Conservation (phyloP, 1,284 basidiomycete species). For the Mycosarcoma mackinlayi region DNA sequence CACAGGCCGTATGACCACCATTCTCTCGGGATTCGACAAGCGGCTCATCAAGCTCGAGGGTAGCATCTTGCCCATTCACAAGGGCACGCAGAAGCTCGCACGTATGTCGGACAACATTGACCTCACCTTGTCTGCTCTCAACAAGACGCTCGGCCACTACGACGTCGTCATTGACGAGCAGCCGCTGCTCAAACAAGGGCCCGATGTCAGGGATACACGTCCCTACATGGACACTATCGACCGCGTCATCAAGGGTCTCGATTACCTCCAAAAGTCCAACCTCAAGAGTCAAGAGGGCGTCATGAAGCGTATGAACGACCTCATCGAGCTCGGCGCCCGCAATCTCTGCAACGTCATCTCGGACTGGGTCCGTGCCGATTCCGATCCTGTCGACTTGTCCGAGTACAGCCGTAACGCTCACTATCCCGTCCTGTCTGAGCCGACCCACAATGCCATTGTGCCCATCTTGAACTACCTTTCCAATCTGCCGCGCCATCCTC, state of each 20-base stretch:
- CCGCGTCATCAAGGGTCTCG: slow-evolving; percentile 58
- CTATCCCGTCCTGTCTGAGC: slow-evolving; percentile 45
- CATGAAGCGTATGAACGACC: slow-evolving; percentile 59
- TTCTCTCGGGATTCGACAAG: slow-evolving; percentile 69
- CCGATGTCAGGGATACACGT: slow-evolving; percentile 54
- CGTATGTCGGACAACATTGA: slow-evolving; percentile 63
- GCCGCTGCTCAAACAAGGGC: slow-evolving; percentile 60
- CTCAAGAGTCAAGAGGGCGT: slow-evolving; percentile 57
- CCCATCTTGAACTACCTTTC: slow-evolving; percentile 58
- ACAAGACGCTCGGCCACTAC: slow-evolving; percentile 62
- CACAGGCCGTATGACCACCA: slow-evolving; percentile 68
- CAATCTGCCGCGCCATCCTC: slow-evolving; percentile 51
- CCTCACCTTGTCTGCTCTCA: slow-evolving; percentile 56
- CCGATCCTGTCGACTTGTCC: slow-evolving; percentile 51
- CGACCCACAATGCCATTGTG: slow-evolving; percentile 51
- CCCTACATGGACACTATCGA: slow-evolving; percentile 65
- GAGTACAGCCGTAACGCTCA: slow-evolving; percentile 43
- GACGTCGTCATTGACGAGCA: slow-evolving; percentile 65
- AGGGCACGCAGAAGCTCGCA: slow-evolving; percentile 61
- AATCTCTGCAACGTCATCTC: slow-evolving; percentile 58
- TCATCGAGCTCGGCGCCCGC: slow-evolving; percentile 61
- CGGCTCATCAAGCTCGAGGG: slow-evolving; percentile 66
- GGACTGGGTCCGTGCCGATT: slow-evolving; percentile 60
- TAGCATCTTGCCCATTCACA: slow-evolving; percentile 66
- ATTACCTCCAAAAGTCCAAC: slow-evolving; percentile 45